These are phyloP conservation scores for Xylaria arbuscula DNA, from an alignment of 2,329 filamentous ascomycete species.

Conservation along the genomic window DNA sequence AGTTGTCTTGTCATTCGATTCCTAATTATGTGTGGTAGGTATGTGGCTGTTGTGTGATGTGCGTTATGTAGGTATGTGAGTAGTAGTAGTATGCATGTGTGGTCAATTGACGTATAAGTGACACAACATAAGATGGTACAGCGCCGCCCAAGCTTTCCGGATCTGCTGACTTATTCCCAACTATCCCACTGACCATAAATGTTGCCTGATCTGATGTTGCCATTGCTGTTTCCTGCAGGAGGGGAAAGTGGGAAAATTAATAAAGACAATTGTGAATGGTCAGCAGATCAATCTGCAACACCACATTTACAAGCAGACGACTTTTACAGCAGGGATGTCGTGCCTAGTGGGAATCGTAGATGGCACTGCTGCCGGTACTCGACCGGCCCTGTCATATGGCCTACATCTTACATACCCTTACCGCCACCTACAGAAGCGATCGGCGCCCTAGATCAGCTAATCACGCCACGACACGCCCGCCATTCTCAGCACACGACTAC, in stretches of 20 bases:
- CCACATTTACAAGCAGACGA: not conserved
- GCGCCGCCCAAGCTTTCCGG: slow-evolving; percentile 10
- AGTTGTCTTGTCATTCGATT: slow-evolving; percentile 10
- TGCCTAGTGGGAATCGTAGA: not conserved
- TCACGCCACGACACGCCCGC: slow-evolving; percentile 40
- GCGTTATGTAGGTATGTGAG: not conserved
- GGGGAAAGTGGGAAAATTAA: not conserved
- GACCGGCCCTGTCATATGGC: slow-evolving; percentile 4
- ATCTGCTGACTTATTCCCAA: slow-evolving; percentile 26
- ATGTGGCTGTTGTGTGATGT: not conserved
- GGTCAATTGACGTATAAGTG: slow-evolving; percentile 26
- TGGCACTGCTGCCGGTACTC: slow-evolving; percentile 5
- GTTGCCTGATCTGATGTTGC: slow-evolving; percentile 28
- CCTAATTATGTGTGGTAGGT: not conserved
- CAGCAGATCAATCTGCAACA: slow-evolving; percentile 9
- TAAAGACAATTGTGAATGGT: not conserved
- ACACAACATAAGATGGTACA: slow-evolving; percentile 32
- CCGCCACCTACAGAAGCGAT: slow-evolving; percentile 26
- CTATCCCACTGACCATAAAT: not conserved
- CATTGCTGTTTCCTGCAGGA: not conserved
- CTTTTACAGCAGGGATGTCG: slow-evolving; percentile 3
- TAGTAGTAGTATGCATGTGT: not conserved
- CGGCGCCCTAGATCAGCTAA: slow-evolving; percentile 33
- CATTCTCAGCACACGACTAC: slow-evolving; percentile 10
- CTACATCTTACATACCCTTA: not conserved